Base-by-base conservation (phyloP, 257 asterid genomes). In the Scutellaria minor region DNA sequence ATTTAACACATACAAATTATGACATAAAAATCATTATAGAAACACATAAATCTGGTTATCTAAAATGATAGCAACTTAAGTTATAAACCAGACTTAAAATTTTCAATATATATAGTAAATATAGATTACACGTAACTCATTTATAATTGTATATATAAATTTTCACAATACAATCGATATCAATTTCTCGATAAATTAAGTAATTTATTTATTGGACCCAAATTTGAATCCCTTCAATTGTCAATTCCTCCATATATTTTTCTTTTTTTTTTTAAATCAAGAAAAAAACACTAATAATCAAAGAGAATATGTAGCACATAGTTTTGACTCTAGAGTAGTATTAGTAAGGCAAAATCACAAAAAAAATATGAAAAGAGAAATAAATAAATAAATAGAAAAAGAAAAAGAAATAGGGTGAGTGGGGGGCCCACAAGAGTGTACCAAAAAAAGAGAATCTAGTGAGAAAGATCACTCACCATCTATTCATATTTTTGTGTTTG, bases 391-490 rank as follows among this genome's bases (percentile, higher is more conserved):
- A 45, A 57, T 24, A 58, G 59, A 7, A 44, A 20, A 45, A 4
- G 70, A 37, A 40, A 39, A 8, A 35, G 22, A n/a, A 5, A 40
- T 5, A 0, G 20, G 24, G n/a, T 2, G 27, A 24, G 27, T 9
- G 15, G 62, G 39, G 81, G 81, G n/a, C 67, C 88, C 81, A 68
- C 35, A 68, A 27, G 51, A 63, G 85, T 2, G 37, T 31, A 69
- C 78, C 71, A 51, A 68, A 75, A 75, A 57, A 51, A 70, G 84
- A 85, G 84, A 85, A 85, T 78, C 89, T 82, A 77, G 79, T 72
- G 81, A 78, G 84, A 77, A 77, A 80, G 87, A 83, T 83, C 66
- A 53, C 75, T 37, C 80, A 68, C 78, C 68, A 63, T 66, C 50
- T 45, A 68, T 55, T 46, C 24, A 77, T 73, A 15, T 62, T 68